These are phyloP conservation scores for Betula pendula DNA, from an alignment of 306 rosid species.

Conservation along the genomic window DNA sequence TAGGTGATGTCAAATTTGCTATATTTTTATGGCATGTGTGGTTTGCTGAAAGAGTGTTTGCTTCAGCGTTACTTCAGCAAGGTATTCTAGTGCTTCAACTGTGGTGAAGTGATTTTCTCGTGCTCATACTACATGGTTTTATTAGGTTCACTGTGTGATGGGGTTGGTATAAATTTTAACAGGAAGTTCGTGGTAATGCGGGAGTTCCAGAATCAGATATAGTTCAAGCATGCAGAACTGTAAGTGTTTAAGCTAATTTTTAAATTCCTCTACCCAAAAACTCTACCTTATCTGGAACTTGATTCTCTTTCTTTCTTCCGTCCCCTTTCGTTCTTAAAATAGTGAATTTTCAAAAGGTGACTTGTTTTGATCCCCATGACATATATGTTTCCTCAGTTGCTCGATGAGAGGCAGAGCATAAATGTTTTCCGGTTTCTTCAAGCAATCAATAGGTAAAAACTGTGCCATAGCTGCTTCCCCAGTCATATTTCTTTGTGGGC, in stretches of 20 bases:
- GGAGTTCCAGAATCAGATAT: slow-evolving; percentile 90
- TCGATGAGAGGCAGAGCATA: slow-evolving; percentile 82
- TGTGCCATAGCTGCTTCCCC: slow-evolving; percentile 13
- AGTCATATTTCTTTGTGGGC: background rate
- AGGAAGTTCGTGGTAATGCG: slow-evolving; percentile 82
- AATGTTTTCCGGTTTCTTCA: slow-evolving; percentile 74
- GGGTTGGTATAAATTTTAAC: slow-evolving; percentile 24
- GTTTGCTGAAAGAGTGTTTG: slow-evolving; percentile 76
- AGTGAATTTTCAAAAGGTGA: slow-evolving; percentile 7
- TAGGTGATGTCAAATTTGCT: slow-evolving; percentile 80
- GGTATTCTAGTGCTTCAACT: slow-evolving; percentile 44
- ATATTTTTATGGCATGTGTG: slow-evolving; percentile 84
- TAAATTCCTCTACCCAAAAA: slow-evolving; percentile 6
- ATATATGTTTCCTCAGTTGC: slow-evolving; percentile 51
- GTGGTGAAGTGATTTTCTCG: background rate
- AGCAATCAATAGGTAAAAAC: slow-evolving; percentile 64
- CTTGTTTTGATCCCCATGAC: slow-evolving; percentile 20
- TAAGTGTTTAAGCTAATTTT: slow-evolving; percentile 39
- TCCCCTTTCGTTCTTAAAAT: background rate
- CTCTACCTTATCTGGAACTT: slow-evolving; percentile 27
- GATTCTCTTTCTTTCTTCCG: slow-evolving; percentile 1
- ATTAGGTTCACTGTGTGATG: slow-evolving; percentile 11
- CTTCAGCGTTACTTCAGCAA: slow-evolving; percentile 93
- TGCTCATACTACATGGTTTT: background rate
- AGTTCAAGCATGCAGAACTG: slow-evolving; percentile 90